These are phyloP conservation scores for Teratosphaeriaceae sp. DNA, from an alignment of 2,329 filamentous ascomycete genomes.

Conservation along the genomic window DNA sequence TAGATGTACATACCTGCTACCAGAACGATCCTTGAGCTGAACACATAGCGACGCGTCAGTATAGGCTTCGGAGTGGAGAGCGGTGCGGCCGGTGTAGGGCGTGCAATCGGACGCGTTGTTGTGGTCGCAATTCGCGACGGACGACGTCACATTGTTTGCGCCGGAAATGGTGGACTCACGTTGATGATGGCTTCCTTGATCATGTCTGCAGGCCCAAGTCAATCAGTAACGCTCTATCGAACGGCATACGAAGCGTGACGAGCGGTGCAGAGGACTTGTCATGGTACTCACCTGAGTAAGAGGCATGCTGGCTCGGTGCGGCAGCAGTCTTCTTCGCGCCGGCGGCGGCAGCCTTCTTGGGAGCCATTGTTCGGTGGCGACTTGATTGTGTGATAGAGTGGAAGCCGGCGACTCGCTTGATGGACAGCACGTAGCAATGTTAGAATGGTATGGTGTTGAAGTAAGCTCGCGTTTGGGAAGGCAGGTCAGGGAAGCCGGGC, in stretches of 20 bases:
- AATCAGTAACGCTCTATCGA: slow-evolving; percentile 38
- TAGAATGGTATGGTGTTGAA: slow-evolving; percentile 1
- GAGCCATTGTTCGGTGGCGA: slow-evolving; percentile 49
- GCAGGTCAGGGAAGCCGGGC: background rate
- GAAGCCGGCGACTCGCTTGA: slow-evolving; percentile 32
- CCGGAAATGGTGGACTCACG: slow-evolving; percentile 53
- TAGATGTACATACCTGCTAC: slow-evolving; percentile 55
- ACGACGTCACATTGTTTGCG: slow-evolving; percentile 32
- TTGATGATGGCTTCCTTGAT: slow-evolving; percentile 65
- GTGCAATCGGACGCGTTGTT: slow-evolving; percentile 14
- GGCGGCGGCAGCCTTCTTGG: slow-evolving; percentile 52
- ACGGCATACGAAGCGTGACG: background rate
- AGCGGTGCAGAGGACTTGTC: background rate
- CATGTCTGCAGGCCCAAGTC: slow-evolving; percentile 56
- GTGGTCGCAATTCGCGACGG: slow-evolving; percentile 13
- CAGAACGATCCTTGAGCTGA: slow-evolving; percentile 64
- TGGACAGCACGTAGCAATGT: slow-evolving; percentile 12
- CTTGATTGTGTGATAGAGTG: slow-evolving; percentile 19
- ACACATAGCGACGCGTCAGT: slow-evolving; percentile 44
- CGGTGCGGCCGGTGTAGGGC: background rate
- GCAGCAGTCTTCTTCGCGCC: slow-evolving; percentile 50
- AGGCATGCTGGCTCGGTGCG: slow-evolving; percentile 50
- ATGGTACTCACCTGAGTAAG: slow-evolving; percentile 56
- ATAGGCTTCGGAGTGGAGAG: slow-evolving; percentile 14
- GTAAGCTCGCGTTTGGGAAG: slow-evolving; percentile 4